Evolutionary conservation across 179 eudicot species (phyloP).

Genomic region (Drosera spatulata): DNA sequence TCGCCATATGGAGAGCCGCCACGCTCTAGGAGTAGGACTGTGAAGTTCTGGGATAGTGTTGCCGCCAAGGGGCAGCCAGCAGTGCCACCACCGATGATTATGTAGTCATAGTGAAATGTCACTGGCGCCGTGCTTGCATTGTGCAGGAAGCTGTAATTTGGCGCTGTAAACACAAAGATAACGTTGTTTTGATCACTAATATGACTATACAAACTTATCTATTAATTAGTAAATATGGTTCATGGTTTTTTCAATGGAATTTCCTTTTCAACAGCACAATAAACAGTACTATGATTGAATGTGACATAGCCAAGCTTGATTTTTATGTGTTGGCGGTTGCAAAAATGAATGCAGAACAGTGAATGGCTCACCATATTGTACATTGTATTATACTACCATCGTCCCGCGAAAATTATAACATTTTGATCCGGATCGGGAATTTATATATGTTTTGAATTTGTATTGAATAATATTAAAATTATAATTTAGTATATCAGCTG

Average conservation of each 20-base stretch:
- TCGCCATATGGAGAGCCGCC: constrained; percentile 34
- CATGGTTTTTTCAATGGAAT: too few species aligned
- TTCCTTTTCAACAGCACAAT: too few species aligned
- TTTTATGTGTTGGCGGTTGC: not conserved
- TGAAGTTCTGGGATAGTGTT: constrained; percentile 31
- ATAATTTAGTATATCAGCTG: too few species aligned
- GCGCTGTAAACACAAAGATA: constrained; percentile 7
- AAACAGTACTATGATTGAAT: too few species aligned
- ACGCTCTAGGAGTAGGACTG: constrained; percentile 37
- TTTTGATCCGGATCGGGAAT: not conserved
- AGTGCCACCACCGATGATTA: constrained; percentile 45
- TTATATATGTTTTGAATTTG: too few species aligned
- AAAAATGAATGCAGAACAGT: not conserved
- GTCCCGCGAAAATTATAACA: not conserved
- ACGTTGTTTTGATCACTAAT: too few species aligned
- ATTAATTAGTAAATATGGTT: too few species aligned
- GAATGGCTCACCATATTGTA: not conserved
- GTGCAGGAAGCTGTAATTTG: constrained; percentile 22
- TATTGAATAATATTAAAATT: too few species aligned
- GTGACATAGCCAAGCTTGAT: too few species aligned
- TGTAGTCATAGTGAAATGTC: constrained; percentile 40
- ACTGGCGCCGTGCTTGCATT: constrained; percentile 19
- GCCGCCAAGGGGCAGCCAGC: constrained; percentile 52
- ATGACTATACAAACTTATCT: too few species aligned
- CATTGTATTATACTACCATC: not conserved